Base-by-base conservation (phyloP, 1,284 basidiomycete species). In the Ceratorhiza oryzae-sativae region DNA sequence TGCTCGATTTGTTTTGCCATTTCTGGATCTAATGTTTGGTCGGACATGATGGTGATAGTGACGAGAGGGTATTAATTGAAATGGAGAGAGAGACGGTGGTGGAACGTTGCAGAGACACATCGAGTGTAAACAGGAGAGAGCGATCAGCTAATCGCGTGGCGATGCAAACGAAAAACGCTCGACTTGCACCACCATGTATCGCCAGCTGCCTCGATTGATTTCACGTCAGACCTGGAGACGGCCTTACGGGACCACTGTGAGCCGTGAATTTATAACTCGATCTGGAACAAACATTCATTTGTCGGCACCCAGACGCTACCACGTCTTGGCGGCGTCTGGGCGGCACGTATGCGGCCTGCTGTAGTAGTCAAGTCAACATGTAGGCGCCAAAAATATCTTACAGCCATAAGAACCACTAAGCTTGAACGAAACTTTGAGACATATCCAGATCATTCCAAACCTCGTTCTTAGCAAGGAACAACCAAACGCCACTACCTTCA, bases 1-100 rank as follows among this genome's bases (percentile, higher is more conserved):
- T 55, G 48, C 20, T 49, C 63, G 4, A 67, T 67, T 55, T 67
- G 63, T n/a, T 42, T 53, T 3, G 51, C 49, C 2, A 55, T 32
- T 13, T 67, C 63, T 3, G 63, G 63, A 20, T 67, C 63, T 42
- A 20, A 18, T 55, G 49, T 4, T 48, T 41, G 25, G 10, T 25
- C 36, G 42, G 61, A 63, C 61, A 63, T 63, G n/a, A n/a, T n/a
- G 20, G 30, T 51, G 42, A 20, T 56, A 6, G 36, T 20, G 30
- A 36, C 3, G 36, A 18, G 18, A 20, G 46, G 61, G 39, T n/a
- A 39, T 34, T 6, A 49, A 13, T 8, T 8, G 12, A 4, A 12
- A 34, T 13, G 61, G 20, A 36, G n/a, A 20, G 63, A 42, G 32
- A 32, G 25, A 34, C 27, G 36, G 51, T 41, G 30, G 62, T 20